Conservation (phyloP, 768 basidiomycete species). For the Russula griseocarnosa region DNA sequence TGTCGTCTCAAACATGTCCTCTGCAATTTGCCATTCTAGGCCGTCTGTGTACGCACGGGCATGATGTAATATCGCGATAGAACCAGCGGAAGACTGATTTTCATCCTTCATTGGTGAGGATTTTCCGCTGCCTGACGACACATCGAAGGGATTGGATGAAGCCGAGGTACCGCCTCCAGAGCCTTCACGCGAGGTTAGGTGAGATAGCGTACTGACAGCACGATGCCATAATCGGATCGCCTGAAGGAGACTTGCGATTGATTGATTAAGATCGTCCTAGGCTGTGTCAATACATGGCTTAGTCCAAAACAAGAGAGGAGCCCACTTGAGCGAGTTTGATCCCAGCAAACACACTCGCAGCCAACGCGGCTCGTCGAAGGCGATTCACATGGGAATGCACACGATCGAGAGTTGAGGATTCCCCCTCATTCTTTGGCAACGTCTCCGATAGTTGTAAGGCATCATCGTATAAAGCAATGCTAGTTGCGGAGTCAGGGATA, state of each 20-base stretch:
- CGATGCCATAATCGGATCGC: constrained; percentile 78
- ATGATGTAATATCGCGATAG: constrained; percentile 22
- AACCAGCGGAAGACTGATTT: constrained; percentile 27
- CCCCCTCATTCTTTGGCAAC: constrained; percentile 45
- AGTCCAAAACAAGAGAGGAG: not conserved
- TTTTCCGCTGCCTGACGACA: constrained; percentile 41
- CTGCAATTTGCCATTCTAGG: constrained; percentile 72
- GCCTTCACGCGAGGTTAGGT: constrained; percentile 45
- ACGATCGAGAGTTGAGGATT: constrained; percentile 49
- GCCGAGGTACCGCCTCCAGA: constrained; percentile 33
- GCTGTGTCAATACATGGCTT: constrained; percentile 6
- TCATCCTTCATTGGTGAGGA: constrained; percentile 39
- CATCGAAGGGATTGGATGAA: constrained; percentile 59
- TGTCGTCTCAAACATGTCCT: constrained; percentile 62
- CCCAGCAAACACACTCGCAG: constrained; percentile 60
- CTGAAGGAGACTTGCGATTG: constrained; percentile 58
- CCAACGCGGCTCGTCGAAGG: constrained; percentile 69
- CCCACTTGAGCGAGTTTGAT: constrained; percentile 65
- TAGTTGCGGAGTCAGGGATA: constrained; percentile 28
- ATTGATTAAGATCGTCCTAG: constrained; percentile 58
- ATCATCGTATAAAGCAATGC: constrained; percentile 55
- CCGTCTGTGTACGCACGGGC: constrained; percentile 44
- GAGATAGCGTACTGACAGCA: constrained; percentile 62
- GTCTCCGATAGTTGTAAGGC: constrained; percentile 48
- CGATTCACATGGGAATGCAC: constrained; percentile 54